A percentile compares a stretch with the other conserved stretches of the same genome.
Conservation (phyloP, 1,284 basidiomycete species). For the Heliocybe sulcata region DNA sequence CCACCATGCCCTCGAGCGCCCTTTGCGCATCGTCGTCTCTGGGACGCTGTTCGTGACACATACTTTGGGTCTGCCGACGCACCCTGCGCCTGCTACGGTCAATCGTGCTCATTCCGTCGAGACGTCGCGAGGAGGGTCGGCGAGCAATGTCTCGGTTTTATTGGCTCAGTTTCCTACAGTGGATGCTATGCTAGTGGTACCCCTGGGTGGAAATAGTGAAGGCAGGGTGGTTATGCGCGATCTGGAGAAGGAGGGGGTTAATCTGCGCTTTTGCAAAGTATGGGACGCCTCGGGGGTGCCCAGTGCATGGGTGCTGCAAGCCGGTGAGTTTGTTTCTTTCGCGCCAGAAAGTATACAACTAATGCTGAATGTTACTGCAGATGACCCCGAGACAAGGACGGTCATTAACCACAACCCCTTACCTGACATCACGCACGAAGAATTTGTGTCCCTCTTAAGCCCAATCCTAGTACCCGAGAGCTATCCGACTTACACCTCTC, state of each 20-base stretch:
- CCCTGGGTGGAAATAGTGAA: conserved; percentile 65
- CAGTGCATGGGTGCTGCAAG: conserved; percentile 73
- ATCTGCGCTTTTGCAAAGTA: conserved; percentile 65
- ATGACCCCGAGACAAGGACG: conserved; percentile 50
- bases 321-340: conserved; percentile 33
- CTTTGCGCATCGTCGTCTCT: conserved; percentile 67
- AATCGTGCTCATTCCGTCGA: conserved; percentile 65
- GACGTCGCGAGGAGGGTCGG: conserved; percentile 61
- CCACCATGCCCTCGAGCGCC: conserved; percentile 14
- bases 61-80: conserved; percentile 49
- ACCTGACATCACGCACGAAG: conserved; percentile 77
- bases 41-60: conserved; percentile 75
- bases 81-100: conserved; percentile 51
- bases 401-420: conserved; percentile 81
- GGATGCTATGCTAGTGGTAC: conserved; percentile 65
- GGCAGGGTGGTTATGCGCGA: conserved; percentile 54
- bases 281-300: conserved; percentile 67
- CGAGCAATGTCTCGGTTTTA: conserved; percentile 61
- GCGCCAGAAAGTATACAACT: background rate
- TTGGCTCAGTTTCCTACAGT: conserved; percentile 62
- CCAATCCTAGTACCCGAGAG: conserved; percentile 75
- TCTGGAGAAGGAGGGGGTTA: conserved; percentile 59
- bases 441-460: conserved; percentile 70
- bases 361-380: conserved; percentile 22
- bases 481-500: conserved; percentile 31